Percentiles rank a stretch among this genome's conserved stretches.
These are phyloP conservation scores for Volvariella surrecta DNA, from an alignment of 1,284 basidiomycete species.

Conservation along the genomic window DNA sequence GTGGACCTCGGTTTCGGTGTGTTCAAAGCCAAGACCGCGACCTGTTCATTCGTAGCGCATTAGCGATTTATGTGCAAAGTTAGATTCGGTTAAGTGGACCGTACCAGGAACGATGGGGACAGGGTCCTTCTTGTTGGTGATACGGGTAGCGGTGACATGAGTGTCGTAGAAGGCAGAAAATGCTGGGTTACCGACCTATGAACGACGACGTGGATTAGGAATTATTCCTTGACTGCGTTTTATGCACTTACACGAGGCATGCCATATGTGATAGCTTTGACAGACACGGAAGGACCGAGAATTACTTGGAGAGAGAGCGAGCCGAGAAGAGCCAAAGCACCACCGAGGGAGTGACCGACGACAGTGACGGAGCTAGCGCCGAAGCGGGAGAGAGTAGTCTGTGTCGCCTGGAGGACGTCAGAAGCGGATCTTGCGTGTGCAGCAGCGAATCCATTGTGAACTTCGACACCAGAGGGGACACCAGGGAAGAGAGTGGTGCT, in stretches of 20 bases:
- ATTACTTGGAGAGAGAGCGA: conserved; percentile 8
- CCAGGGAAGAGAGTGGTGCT: conserved; percentile 48
- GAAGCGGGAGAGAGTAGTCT: conserved; percentile 26
- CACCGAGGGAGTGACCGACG: conserved; percentile 45
- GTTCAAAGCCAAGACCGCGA: conserved; percentile 30
- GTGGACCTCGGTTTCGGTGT: conserved; percentile 33
- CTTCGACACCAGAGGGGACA: conserved; percentile 32
- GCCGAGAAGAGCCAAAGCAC: conserved; percentile 30
- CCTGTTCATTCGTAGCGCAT: conserved; percentile 19
- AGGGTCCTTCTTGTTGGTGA: conserved; percentile 42
- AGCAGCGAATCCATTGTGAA: conserved; percentile 43
- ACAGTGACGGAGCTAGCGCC: conserved; percentile 29
- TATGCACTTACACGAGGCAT: conserved; percentile 12
- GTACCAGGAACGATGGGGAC: conserved; percentile 39
- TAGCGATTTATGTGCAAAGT: conserved; percentile 4
- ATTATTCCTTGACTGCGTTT: too few relatives aligned
- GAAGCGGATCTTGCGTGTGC: conserved; percentile 40
- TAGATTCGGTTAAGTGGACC: conserved; percentile 3
- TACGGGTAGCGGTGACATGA: conserved; percentile 31
- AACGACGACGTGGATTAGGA: background rate
- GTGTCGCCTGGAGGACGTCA: conserved; percentile 32
- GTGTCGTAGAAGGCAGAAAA: conserved; percentile 53
- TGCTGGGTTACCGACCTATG: conserved; percentile 48
- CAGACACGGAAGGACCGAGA: conserved; percentile 1
- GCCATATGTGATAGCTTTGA: conserved; percentile 11